Base-by-base conservation (phyloP, 2,329 filamentous ascomycete genomes). In the Rhynchosporium graminicola region DNA sequence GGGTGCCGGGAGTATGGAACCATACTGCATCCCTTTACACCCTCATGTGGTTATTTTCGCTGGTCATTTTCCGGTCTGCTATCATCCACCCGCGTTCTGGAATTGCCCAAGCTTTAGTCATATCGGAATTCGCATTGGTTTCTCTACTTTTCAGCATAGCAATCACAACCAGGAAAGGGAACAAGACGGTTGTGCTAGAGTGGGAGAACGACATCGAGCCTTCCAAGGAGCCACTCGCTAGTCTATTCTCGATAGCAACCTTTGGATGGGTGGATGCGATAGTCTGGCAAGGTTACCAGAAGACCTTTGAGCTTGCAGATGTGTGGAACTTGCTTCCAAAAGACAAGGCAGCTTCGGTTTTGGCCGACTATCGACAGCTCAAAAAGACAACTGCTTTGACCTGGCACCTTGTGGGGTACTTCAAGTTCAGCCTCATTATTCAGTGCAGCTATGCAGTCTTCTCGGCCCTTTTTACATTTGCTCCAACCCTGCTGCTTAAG, bases 231-330 rank as follows among this genome's bases (percentile, higher is more conserved):
- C 91, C 92, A 6, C 81, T 91, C 43, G 92, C 95, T 1, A 98
- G 94, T 74, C 78, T 98, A 6, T 85, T 98, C 65, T 98, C 95
- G 2, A 80, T 96, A 50, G 87, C 87, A 28, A 95, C 92, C 2
- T 99, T 97, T 74, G 81, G 86, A 26, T 99, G 95, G 95, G 86
- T 97, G 26, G 93, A 98, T 75, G 78, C 87, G 0, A 89, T 99
- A 67, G 88, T 99, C 48, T 92, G 88, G 86, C 87, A 89, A 69
- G 95, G 95, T 13, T 98, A 93, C 81, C 89, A 87, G 74, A 87
- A 91, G 74, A 86, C 92, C 0, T 83, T 96, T 65, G 92, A 96
- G 71, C 84, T 98, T 68, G 77, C 85, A 33, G 87, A 93, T 74
- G 91, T 99, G 3, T 99, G 95, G 95, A 97, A 98, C 72, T 77